These are phyloP conservation scores for Leishmania martiniquensis DNA, from an alignment of 208 protist genomes.

Conservation along the genomic window DNA sequence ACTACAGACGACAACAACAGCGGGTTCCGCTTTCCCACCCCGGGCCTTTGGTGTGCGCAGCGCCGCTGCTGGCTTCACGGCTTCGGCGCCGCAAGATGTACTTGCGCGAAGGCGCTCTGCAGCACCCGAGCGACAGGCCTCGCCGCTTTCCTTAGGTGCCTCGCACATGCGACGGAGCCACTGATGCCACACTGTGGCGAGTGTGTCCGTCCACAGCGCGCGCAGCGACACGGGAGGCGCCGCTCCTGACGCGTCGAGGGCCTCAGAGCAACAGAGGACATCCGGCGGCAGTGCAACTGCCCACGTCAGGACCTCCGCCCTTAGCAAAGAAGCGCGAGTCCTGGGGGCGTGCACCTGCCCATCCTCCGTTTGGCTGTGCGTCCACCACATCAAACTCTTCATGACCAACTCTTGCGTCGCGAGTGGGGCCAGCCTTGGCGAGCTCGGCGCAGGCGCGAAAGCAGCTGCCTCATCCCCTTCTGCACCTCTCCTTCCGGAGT, in stretches of 20 bases:
- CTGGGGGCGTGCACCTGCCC: background rate
- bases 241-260: background rate
- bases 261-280: background rate
- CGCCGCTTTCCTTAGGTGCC: background rate
- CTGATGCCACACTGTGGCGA: conserved; percentile 12
- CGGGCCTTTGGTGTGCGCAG: background rate
- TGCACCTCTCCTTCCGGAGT: background rate
- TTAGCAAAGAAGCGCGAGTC: conserved; percentile 1
- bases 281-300: conserved; percentile 8
- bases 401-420: background rate
- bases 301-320: conserved; percentile 7
- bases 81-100: background rate
- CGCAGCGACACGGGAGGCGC: conserved; percentile 6
- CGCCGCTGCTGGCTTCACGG: background rate
- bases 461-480: background rate
- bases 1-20: background rate
- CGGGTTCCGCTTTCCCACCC: background rate
- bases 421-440: background rate
- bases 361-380: background rate
- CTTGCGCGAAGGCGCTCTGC: background rate
- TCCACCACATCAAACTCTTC: conserved; percentile 19
- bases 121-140: background rate
- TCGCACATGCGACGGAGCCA: conserved; percentile 4
- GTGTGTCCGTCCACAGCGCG: conserved; percentile 12
- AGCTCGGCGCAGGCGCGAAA: background rate